Evolutionary conservation across 2,329 filamentous ascomycete genomes (phyloP), one percentile per base, ranked within the genome.

Genomic region (Sporothrix brasiliensis): DNA sequence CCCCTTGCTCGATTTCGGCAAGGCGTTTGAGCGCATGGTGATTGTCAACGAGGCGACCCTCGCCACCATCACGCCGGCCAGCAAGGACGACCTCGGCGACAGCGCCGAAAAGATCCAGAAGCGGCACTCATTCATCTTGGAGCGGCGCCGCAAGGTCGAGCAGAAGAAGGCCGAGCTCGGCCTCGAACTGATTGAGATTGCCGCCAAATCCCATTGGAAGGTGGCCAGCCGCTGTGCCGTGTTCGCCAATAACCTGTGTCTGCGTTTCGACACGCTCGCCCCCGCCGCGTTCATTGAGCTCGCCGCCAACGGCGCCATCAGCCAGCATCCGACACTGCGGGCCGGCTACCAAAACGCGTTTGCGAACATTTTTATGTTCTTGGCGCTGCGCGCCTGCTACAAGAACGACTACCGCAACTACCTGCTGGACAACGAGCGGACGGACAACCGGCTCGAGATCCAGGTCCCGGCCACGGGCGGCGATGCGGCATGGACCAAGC

Each of bases 141-240:
- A 89, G 73, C 91, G 94, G 70, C 87, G 94, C 71, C 84, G 83
- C 67, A 87, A 87, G 72, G 93, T 98, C 4, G 95, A 99, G 79
- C 84, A 86, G 69, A 93, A 92, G 81, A 99, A 99, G 81, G 84
- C 89, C 0, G 86, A 88, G 3, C 82, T 99, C 34, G 92, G 94
- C 0, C 83, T 92, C 69, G 93, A 98, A 78, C 84, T 99, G 44
- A 91, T 94, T 4, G 87, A 91, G 71, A 82, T 91, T 72, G 92
- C 93, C 1, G 89, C 88, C 75, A 87, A 87, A 3, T 92, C 93
- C 0, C 96, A 99, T 77, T 99, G 95, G 95, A 98, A 97, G 83
- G 94, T 97, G 75, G 94, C 94, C 6, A 93, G 89, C 67, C 87
- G 94, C 39, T 97, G 94, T 70, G 92, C 92, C 11, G 91, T 96